Evolutionary conservation across 768 basidiomycete genomes (phyloP), one percentile per base, ranked within the genome.

Genomic region (Boletus huronensis): DNA sequence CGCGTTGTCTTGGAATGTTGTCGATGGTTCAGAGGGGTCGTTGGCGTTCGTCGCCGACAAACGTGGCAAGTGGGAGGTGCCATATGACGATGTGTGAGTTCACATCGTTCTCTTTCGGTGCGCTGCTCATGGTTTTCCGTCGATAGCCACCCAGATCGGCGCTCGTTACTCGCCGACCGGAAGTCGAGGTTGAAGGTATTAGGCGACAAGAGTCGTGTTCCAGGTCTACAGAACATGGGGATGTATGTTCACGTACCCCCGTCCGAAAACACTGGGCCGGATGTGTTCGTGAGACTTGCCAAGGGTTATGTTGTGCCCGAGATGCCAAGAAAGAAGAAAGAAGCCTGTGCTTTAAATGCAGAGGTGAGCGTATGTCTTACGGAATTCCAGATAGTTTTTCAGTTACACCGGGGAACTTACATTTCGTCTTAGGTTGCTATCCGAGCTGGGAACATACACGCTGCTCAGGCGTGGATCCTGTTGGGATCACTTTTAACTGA

Each of bases 21-120:
- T 58, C 31, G 52, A 54, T 26, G 53, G 65, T 17, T 70, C 77
- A 13, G 61, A 70, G 1, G 87, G 88, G 3, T 76, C 82, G 3
- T 66, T 93, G 41, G 74, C 83, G 6, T 92, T 93, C 59, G 83
- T 87, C 11, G 67, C 80, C 2, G 87, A 87, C 49, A 72, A 69
- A n/a, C 73, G 71, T 39, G 57, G 63, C 6, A 66, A 65, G 36
- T 84, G 81, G 77, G 88, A 91, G 61, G 66, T 85, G 3, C 91
- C 91, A 3, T 93, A 88, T 55, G 91, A 93, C 58, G 91, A 93
- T 62, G 62, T 85, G 90, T 90, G 62, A 50, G 84, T 71, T 16
- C 13, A n/a, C 16, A 11, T 29, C 19, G 7, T 40, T 54, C 25
- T 38, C 21, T 34, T 17, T 32, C 25, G 3, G 14, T 36, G n/a